These are phyloP conservation scores for Cryphonectria naterciae DNA, from an alignment of 2,329 filamentous ascomycete genomes.

Conservation along the genomic window DNA sequence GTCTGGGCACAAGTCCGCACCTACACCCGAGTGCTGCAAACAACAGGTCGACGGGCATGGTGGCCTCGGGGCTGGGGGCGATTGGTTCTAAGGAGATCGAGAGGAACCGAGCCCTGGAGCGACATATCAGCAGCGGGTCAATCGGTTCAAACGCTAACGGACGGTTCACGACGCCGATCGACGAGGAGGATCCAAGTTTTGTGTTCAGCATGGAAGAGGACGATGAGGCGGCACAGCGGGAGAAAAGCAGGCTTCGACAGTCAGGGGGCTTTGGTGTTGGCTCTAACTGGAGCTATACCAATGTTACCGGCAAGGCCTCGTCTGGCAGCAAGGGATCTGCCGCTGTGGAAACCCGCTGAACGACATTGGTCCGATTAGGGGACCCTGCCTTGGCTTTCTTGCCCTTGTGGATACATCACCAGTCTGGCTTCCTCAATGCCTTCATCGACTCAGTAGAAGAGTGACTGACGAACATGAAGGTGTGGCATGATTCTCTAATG, in stretches of 20 bases:
- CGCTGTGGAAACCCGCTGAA: constrained; percentile 28
- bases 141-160: constrained; percentile 57
- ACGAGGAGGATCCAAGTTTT: constrained; percentile 66
- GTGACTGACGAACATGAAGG: neutral
- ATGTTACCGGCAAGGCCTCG: constrained; percentile 30
- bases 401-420: neutral
- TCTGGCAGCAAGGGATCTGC: constrained; percentile 21
- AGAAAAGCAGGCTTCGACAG: constrained; percentile 47
- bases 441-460: neutral
- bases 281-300: constrained; percentile 48
- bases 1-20: constrained; percentile 49
- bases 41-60: constrained; percentile 46
- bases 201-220: constrained; percentile 70
- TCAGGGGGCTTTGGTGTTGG: constrained; percentile 45
- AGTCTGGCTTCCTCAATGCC: neutral
- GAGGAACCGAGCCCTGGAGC: constrained; percentile 51
- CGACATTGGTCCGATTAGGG: neutral
- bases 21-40: constrained; percentile 54
- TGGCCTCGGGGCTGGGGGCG: constrained; percentile 40
- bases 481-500: neutral
- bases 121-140: constrained; percentile 63
- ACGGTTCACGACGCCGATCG: constrained; percentile 66
- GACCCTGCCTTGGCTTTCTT: neutral
- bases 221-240: constrained; percentile 52
- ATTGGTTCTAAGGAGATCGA: constrained; percentile 43